Evolutionary conservation across 805 yeast genomes (phyloP).

Genomic region (Kodamaea kaohsiungensis): DNA sequence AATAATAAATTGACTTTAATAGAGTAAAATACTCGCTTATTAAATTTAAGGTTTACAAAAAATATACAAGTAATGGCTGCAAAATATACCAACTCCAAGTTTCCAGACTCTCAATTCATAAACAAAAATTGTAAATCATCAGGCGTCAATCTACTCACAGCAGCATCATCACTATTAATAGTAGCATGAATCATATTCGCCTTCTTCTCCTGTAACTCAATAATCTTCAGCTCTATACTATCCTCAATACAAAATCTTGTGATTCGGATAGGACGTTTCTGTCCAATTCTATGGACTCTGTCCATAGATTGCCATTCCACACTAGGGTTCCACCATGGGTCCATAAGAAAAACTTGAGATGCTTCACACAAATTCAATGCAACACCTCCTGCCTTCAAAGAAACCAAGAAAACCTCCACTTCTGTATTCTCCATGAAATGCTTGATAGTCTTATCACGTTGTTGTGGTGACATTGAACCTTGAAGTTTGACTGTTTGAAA

Average conservation of each 20-base stretch:
- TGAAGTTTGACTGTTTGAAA: constrained; percentile 91
- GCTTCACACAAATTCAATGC: constrained; percentile 96
- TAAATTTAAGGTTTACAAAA: neutral
- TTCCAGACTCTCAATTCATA: constrained; percentile 62
- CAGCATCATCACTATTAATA: constrained; percentile 87
- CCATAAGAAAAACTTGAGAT: constrained; percentile 91
- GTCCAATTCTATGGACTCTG: constrained; percentile 97
- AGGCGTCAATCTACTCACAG: constrained; percentile 84
- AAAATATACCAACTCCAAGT: too few relatives aligned
- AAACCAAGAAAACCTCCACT: constrained; percentile 92
- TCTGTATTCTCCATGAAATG: constrained; percentile 90
- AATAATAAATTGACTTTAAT: too few relatives aligned
- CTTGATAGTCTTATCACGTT: constrained; percentile 87
- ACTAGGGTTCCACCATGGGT: constrained; percentile 99
- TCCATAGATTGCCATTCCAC: constrained; percentile 99
- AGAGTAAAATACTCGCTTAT: too few relatives aligned
- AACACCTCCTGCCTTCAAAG: constrained; percentile 98
- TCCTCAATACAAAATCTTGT: constrained; percentile 94
- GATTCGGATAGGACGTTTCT: constrained; percentile 88
- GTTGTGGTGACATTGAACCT: constrained; percentile 96
- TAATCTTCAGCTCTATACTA: constrained; percentile 93
- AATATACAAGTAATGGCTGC: neutral
- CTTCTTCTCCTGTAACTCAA: constrained; percentile 94
- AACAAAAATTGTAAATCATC: constrained; percentile 94
- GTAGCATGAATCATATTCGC: constrained; percentile 99